Base-by-base conservation (phyloP, 169 alveolate species). In the Toxoplasma gondii region DNA sequence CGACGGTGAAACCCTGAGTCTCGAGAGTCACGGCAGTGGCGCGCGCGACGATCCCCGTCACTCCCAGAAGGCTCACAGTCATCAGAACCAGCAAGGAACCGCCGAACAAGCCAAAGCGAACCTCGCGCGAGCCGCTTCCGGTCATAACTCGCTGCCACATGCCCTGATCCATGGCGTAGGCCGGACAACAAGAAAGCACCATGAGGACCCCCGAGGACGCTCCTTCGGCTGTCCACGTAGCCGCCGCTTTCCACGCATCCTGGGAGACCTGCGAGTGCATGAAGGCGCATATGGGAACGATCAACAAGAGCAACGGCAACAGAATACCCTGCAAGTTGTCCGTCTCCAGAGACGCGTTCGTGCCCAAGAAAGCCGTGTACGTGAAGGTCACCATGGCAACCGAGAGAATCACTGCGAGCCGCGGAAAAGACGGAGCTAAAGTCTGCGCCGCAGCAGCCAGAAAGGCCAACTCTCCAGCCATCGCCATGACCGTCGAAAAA, bases 131-230 rank as follows among this genome's bases (percentile, higher is more conserved):
- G 27, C 38, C 41, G 38, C 34, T 36, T 22, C 41, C 90, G 4
- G 67, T 7, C 19, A 82, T 16, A 12, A 82, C 90, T 29, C 90
- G 53, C 67, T 82, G 90, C 90, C 90, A 82, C 90, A 82, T 82
- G 90, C 90, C 90, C 29, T 22, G 90, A 82, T 82, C 67, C 90
- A 82, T 82, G 67, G 90, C 90, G 64, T 82, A 82, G 31, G 90
- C 90, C 34, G 90, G 90, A 67, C n/a, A 7, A 38, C 90, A 82
- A 7, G 90, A 82, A 29, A 82, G 64, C 34, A 82, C 90, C 90
- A 41, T 82, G 38, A 82, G 90, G 27, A 31, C 53, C 38, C 90
- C 90, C 24, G 69, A 41, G 90, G 12, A 82, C 34, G 67, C 90
- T 7, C 90, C 90, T 9, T 29, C 36, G 67, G 38, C 36, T 9